A percentile compares a stretch with the other conserved stretches of the same genome.
Evolutionary conservation across 306 rosid species (phyloP).

Genomic region (Quercus dentata): DNA sequence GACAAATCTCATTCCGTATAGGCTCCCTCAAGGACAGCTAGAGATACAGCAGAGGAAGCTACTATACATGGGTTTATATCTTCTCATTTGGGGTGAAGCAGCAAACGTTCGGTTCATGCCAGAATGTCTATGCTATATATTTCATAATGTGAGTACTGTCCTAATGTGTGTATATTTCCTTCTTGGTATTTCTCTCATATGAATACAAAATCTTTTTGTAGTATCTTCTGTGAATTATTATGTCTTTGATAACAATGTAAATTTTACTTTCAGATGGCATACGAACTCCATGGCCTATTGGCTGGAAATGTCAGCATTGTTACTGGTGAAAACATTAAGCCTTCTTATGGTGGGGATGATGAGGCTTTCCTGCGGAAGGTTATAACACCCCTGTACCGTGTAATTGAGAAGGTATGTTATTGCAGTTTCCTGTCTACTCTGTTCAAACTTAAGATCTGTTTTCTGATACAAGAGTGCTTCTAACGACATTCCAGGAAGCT

Average conservation of each 20-base stretch:
- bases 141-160: slow-evolving; percentile 71
- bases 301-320: slow-evolving; percentile 99
- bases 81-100: slow-evolving; percentile 98
- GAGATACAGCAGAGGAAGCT: slow-evolving; percentile 88
- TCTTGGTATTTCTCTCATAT: slow-evolving; percentile 11
- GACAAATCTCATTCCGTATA: slow-evolving; percentile 25
- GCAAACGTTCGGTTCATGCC: slow-evolving; percentile 94
- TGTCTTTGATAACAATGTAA: slow-evolving; percentile 25
- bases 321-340: slow-evolving; percentile 97
- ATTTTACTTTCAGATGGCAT: slow-evolving; percentile 72
- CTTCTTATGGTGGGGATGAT: slow-evolving; percentile 98
- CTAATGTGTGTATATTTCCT: slow-evolving; percentile 16
- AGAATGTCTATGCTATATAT: slow-evolving; percentile 88
- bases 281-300: slow-evolving; percentile 91
- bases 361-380: slow-evolving; percentile 94
- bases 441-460: slow-evolving; percentile 19
- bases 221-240: not conserved
- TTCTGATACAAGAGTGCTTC: slow-evolving; percentile 8
- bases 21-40: slow-evolving; percentile 87
- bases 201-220: not conserved
- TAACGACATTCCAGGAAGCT: slow-evolving; percentile 61
- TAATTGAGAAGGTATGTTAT: slow-evolving; percentile 64
- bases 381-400: slow-evolving; percentile 76
- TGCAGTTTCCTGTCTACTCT: slow-evolving; percentile 13
- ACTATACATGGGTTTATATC: slow-evolving; percentile 91